Evolutionary conservation across 352 stramenopile species (phyloP), one percentile per base, ranked within the genome.

Genomic region (Pelagophyceae sp.): DNA sequence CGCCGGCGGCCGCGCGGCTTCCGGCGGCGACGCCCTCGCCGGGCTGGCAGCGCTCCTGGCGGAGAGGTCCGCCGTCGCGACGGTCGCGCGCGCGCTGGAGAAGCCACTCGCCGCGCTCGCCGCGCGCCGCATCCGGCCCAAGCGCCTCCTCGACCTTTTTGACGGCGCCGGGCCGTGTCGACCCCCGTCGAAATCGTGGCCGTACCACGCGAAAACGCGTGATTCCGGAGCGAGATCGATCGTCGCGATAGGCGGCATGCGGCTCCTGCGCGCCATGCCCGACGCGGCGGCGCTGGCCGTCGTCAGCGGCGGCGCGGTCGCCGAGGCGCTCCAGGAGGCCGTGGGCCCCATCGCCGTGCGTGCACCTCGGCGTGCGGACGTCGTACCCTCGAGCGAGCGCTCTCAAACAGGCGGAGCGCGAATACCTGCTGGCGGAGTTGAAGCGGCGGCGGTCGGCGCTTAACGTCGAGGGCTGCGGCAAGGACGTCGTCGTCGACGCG

Each of bases 241-340:
- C n/a, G n/a, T n/a, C n/a, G n/a, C n/a, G n/a, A n/a, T n/a, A n/a
- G n/a, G n/a, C n/a, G n/a, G n/a, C n/a, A n/a, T n/a, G n/a, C n/a
- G n/a, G n/a, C n/a, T n/a, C n/a, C n/a, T n/a, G n/a, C n/a, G 50
- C 50, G 50, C 50, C 17, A 61, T 27, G 50, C 50, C 50, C 50
- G 50, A 61, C 50, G 50, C 50, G 50, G 50, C 50, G 27, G 50
- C 50, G 50, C 50, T 61, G 50, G 50, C 17, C 50, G 27, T 27
- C 50, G 27, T 61, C 50, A 27, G 17, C 50, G 50, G 27, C 50
- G 50, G 50, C 50, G 50, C 50, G 11, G n/a, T 72, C 1, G 82
- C 93, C 29, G 92, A 95, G 72, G 84, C 88, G 25, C 92, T 93
- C 74, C 89, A 94, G 72, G 88, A 93, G 61, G 79, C 86, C 27